Base-by-base conservation (phyloP, 768 basidiomycete species). In the Trametes cinnabarina region DNA sequence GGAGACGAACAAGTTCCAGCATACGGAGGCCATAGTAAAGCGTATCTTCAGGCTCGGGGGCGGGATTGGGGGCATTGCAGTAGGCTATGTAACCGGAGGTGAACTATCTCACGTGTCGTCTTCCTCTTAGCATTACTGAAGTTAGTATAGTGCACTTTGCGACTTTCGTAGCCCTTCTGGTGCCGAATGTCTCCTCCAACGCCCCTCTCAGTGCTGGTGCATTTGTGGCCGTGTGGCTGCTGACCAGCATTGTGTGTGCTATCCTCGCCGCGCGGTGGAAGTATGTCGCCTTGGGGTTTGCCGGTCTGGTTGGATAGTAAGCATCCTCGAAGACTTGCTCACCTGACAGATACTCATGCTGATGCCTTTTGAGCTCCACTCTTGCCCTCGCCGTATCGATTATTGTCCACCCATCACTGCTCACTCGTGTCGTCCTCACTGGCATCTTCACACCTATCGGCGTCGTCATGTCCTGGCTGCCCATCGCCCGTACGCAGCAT, bases 51-150 rank as follows among this genome's bases (percentile, higher is more conserved):
- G 73, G 10, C 69, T 87, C 10, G 82, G 82, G 66, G 86, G 87
- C 43, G 87, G 87, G 3, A 58, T 87, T 19, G 87, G 87, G 51
- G 87, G 87, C 15, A 59, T 86, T 20, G 75, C 78, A 14, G 69
- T 73, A 17, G 87, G 86, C 23, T 87, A 78, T 69, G 70, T 75
- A 2, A 85, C 85, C 62, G 86, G 86, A 54, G 65, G 87, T 87
- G 34, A 28, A 15, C 23, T 22, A 4, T 19, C n/a, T 20, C 4
- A 3, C 8, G 19, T 28, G 23, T 14, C 15, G 25, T 28, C 14
- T 15, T 4, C 12, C 15, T 12, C 3, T 15, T n/a, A 9, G 25
- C 12, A 17, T 53, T 4, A 35, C n/a, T 23, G 37, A 42, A 28
- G 1, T 10, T 11, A 9, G 7, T 23, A 11, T 15, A 84, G 84